Percentiles rank a stretch among this genome's conserved stretches.
These are phyloP conservation scores for Fusarium tanahbumbuense DNA, from an alignment of 2,329 filamentous ascomycete species.

Conservation along the genomic window DNA sequence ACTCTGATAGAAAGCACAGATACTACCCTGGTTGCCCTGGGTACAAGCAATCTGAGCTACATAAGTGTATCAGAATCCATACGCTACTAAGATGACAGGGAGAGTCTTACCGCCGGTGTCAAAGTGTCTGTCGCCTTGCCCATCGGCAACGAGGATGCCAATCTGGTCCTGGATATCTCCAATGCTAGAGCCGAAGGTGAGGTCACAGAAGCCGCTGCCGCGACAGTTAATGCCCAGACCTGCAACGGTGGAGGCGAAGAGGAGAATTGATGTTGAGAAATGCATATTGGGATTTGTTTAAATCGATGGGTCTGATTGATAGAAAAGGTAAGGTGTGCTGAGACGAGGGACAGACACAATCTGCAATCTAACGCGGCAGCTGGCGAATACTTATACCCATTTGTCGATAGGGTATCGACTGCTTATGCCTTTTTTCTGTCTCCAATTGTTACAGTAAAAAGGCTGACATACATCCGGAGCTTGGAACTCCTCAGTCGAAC, in stretches of 20 bases:
- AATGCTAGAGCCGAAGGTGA: background rate
- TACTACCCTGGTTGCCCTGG: background rate
- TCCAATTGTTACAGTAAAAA: too few relatives aligned
- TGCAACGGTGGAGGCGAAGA: background rate
- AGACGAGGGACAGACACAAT: background rate
- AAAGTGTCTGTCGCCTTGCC: background rate
- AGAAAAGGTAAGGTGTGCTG: background rate
- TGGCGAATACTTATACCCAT: background rate
- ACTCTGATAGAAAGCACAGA: background rate
- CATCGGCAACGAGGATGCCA: background rate
- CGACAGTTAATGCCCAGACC: background rate
- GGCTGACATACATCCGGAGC: too few relatives aligned
- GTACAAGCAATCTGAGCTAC: background rate
- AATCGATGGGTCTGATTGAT: background rate
- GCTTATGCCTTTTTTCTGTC: background rate
- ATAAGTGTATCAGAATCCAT: too few relatives aligned
- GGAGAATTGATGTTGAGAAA: background rate
- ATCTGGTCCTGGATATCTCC: background rate
- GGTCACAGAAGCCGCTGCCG: background rate
- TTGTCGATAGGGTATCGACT: background rate
- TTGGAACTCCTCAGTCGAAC: background rate
- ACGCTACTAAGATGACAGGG: too few relatives aligned
- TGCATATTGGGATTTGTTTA: background rate
- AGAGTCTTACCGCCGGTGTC: background rate
- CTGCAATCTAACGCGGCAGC: background rate